Evolutionary conservation across 192 early-diverging fungal genomes (phyloP).

Genomic region (Dimargaris cristalligena): DNA sequence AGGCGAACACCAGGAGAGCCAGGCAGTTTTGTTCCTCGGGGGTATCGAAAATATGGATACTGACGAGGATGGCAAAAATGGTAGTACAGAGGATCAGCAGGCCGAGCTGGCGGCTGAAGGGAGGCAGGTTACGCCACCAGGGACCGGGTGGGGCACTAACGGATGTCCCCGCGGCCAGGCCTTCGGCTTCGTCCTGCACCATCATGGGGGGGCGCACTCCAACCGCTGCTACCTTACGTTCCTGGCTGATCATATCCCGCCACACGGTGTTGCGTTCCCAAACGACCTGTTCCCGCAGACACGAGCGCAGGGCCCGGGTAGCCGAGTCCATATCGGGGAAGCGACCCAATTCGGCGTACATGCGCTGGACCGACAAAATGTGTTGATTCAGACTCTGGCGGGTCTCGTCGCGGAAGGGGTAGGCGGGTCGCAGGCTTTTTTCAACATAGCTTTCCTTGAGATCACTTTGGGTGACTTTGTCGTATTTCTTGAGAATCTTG

Average conservation of each 20-base stretch:
- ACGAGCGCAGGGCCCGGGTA: constrained; percentile 50
- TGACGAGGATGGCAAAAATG: constrained; percentile 40
- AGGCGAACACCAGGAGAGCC: constrained; percentile 80
- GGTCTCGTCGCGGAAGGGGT: constrained; percentile 50
- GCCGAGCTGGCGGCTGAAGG: constrained; percentile 19
- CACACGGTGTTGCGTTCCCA: constrained; percentile 97
- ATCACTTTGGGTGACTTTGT: constrained; percentile 72
- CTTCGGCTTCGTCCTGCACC: constrained; percentile 20
- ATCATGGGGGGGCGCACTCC: constrained; percentile 42
- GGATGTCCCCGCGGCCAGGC: too few species aligned
- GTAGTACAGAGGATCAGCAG: constrained; percentile 30
- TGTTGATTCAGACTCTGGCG: constrained; percentile 40
- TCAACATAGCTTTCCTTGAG: constrained; percentile 57
- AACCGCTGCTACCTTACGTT: constrained; percentile 58
- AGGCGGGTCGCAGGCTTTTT: constrained; percentile 38
- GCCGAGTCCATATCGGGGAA: constrained; percentile 45
- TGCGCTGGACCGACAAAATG: constrained; percentile 36
- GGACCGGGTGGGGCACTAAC: too few species aligned
- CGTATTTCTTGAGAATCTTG: constrained; percentile 96
- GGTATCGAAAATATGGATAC: constrained; percentile 41
- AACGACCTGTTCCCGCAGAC: constrained; percentile 78
- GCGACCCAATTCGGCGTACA: constrained; percentile 49
- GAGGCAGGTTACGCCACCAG: background rate
- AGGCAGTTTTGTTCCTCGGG: constrained; percentile 77
- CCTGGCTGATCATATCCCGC: constrained; percentile 89